phyloP scores from a whole-genome alignment of 2,329 filamentous ascomycete species.

The Knoxdaviesia proteae region DNA sequence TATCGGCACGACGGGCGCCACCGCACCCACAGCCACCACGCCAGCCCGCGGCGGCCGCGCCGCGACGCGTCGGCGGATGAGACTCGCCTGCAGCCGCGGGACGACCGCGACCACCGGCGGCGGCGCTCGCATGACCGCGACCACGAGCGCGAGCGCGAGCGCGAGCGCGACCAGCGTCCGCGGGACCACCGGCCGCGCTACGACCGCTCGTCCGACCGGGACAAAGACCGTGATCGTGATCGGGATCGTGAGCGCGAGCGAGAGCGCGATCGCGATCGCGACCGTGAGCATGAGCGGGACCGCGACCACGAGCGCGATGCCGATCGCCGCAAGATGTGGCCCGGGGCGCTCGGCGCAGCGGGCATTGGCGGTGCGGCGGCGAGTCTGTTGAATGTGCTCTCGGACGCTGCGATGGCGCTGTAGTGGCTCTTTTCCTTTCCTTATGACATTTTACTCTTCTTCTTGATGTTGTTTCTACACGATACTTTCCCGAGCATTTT shows the following conservation, averaged over 20 bases:
- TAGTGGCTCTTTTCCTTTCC: slow-evolving; percentile 1
- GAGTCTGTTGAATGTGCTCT: slow-evolving; percentile 34
- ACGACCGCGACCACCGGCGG: neutral
- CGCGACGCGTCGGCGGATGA: slow-evolving; percentile 1
- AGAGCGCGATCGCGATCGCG: slow-evolving; percentile 19
- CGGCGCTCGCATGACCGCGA: slow-evolving; percentile 1
- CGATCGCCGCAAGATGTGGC: slow-evolving; percentile 14
- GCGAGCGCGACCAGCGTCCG: slow-evolving; percentile 11
- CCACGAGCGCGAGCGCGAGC: slow-evolving; percentile 7
- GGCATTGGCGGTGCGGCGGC: slow-evolving; percentile 40
- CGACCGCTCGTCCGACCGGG: slow-evolving; percentile 8
- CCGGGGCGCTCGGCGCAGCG: slow-evolving; percentile 33
- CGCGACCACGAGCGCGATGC: slow-evolving; percentile 9
- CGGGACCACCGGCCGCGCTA: neutral
- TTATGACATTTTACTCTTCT: neutral
- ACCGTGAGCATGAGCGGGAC: slow-evolving; percentile 14
- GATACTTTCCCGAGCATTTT: neutral
- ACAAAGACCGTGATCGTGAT: slow-evolving; percentile 17
- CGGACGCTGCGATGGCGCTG: slow-evolving; percentile 25
- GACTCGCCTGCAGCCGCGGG: neutral
- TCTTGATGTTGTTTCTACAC: neutral
- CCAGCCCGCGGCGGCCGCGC: slow-evolving; percentile 2
- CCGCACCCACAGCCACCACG: slow-evolving; percentile 1
- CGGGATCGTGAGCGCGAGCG: slow-evolving; percentile 21
- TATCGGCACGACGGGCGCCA: neutral